Percentiles rank a stretch among this genome's conserved stretches.
Conservation (phyloP, 495 filamentous ascomycete genomes). For the Sordaria brevicollis region DNA sequence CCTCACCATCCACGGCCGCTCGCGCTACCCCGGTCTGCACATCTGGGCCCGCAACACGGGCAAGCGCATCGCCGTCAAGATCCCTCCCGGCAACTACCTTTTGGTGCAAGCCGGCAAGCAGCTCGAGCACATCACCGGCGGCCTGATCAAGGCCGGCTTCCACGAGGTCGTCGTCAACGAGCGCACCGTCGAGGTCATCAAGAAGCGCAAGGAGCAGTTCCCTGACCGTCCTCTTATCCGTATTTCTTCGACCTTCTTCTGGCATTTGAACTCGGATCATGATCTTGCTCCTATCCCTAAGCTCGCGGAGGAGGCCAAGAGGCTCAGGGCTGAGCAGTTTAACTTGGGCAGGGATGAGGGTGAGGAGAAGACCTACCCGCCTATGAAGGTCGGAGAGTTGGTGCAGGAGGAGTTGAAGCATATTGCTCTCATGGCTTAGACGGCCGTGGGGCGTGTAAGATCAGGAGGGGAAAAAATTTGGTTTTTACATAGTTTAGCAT, state of each 20-base stretch:
- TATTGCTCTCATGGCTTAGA: conserved; percentile 31
- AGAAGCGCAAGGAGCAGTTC: conserved; percentile 18
- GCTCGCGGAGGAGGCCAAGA: conserved; percentile 24
- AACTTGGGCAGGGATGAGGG: conserved; percentile 36
- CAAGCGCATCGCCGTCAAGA: conserved; percentile 36
- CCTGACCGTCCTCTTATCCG: conserved; percentile 35
- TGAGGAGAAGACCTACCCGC: conserved; percentile 28
- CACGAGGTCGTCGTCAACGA: conserved; percentile 45
- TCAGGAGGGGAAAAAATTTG: not conserved
- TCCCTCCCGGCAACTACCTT: conserved; percentile 36
- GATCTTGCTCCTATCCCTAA: conserved; percentile 33
- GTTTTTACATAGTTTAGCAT: not conserved
- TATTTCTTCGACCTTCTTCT: conserved; percentile 42
- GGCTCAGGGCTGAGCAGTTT: conserved; percentile 29
- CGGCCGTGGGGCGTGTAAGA: not conserved
- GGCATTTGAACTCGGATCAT: conserved; percentile 37
- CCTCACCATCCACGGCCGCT: conserved; percentile 45
- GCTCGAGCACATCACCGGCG: conserved; percentile 41
- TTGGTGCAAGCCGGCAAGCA: conserved; percentile 45
- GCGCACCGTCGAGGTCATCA: conserved; percentile 26
- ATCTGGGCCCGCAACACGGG: conserved; percentile 46
- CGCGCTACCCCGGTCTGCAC: conserved; percentile 42
- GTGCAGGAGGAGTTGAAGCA: conserved; percentile 37
- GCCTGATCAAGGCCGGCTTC: conserved; percentile 42
- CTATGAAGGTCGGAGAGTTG: conserved; percentile 39